These are phyloP conservation scores for Eutrema japonicum DNA, from an alignment of 345 rosid species.

Conservation along the genomic window DNA sequence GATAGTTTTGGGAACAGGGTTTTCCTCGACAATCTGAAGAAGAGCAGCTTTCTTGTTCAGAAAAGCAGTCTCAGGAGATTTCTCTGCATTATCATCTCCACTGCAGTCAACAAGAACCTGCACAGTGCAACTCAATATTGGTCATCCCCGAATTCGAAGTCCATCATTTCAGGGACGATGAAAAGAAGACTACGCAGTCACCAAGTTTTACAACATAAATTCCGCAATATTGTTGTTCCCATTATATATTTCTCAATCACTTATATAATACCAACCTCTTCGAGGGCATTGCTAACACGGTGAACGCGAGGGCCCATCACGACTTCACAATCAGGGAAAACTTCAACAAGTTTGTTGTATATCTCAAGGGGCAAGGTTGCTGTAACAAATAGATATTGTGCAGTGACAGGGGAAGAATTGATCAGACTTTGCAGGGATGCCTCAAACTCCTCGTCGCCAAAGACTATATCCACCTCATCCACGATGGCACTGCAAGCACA, in stretches of 20 bases:
- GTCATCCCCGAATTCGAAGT: not conserved
- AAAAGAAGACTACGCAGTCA: conserved; percentile 14
- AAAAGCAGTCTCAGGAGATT: conserved; percentile 74
- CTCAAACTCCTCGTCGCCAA: conserved; percentile 82
- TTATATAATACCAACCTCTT: conserved; percentile 66
- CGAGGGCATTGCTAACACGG: conserved; percentile 77
- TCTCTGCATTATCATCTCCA: conserved; percentile 69
- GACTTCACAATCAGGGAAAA: conserved; percentile 82
- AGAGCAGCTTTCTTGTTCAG: conserved; percentile 81
- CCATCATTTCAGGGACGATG: not conserved
- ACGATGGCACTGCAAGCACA: conserved; percentile 66
- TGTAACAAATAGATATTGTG: conserved; percentile 88
- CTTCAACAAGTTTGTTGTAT: conserved; percentile 82
- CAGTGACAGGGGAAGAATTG: conserved; percentile 65
- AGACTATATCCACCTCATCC: conserved; percentile 92
- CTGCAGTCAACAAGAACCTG: conserved; percentile 94
- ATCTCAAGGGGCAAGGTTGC: conserved; percentile 86
- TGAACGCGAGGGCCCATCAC: conserved; percentile 95
- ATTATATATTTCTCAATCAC: conserved; percentile 9
- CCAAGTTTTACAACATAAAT: conserved; percentile 1
- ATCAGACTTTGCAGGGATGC: conserved; percentile 71
- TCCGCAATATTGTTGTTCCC: conserved; percentile 2
- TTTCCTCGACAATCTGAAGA: conserved; percentile 64
- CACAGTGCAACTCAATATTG: conserved; percentile 31
- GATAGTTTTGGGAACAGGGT: conserved; percentile 72